Conservation (phyloP, 371 early-diverging fungal species). For the Modicella reniformis region DNA sequence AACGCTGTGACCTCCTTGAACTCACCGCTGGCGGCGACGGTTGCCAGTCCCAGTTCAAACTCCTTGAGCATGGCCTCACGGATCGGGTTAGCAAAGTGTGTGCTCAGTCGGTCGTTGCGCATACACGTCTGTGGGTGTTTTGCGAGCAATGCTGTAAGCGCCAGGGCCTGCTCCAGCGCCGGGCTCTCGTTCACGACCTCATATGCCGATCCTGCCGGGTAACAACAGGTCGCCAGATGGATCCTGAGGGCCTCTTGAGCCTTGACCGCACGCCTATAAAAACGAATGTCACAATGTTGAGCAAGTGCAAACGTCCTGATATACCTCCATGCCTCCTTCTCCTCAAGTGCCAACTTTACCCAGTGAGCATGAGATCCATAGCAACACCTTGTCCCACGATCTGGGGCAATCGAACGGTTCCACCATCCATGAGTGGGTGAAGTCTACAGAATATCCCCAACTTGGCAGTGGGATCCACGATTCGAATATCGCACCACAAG, state of each 20-base stretch:
- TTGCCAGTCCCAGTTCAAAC: constrained; percentile 49
- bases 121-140: constrained; percentile 58
- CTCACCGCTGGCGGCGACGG: constrained; percentile 51
- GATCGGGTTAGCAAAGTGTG: constrained; percentile 41
- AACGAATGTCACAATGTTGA: background rate
- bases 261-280: constrained; percentile 53
- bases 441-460: constrained; percentile 58
- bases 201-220: background rate
- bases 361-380: constrained; percentile 59
- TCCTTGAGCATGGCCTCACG: constrained; percentile 56
- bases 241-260: constrained; percentile 54
- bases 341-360: constrained; percentile 20
- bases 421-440: constrained; percentile 58
- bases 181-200: constrained; percentile 29
- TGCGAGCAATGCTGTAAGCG: constrained; percentile 40
- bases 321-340: background rate
- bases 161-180: constrained; percentile 53
- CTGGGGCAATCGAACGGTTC: constrained; percentile 54
- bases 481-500: constrained; percentile 59
- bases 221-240: constrained; percentile 20
- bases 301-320: background rate
- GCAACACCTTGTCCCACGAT: constrained; percentile 57
- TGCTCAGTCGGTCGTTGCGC: constrained; percentile 55
- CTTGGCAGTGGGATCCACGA: constrained; percentile 50
- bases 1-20: constrained; percentile 43